Percentiles rank a stretch among this genome's conserved stretches.
Conservation (phyloP, 768 basidiomycete species). For the Auricularia auricula-judae region DNA sequence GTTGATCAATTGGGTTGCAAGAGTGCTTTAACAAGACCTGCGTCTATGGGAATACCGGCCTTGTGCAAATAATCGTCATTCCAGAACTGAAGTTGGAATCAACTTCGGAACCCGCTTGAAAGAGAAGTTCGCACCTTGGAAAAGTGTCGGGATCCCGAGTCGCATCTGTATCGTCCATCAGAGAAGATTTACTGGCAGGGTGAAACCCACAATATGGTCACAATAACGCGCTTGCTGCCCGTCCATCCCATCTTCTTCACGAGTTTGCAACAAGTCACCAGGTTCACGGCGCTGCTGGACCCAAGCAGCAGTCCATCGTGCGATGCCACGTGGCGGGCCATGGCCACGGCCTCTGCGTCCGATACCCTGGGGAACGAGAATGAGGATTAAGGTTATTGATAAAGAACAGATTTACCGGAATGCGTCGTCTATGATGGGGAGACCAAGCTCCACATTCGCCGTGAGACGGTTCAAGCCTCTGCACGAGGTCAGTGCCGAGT, state of each 20-base stretch:
- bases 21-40: background rate
- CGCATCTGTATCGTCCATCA: conserved; percentile 42
- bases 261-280: conserved; percentile 82
- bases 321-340: conserved; percentile 53
- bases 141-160: conserved; percentile 85
- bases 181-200: background rate
- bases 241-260: conserved; percentile 59
- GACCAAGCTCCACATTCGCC: conserved; percentile 75
- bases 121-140: conserved; percentile 56
- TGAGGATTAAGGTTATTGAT: conserved; percentile 4
- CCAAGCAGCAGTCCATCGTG: conserved; percentile 90
- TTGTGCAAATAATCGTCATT: conserved; percentile 39
- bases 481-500: conserved; percentile 6
- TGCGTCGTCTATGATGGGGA: conserved; percentile 81
- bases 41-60: conserved; percentile 32
- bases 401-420: conserved; percentile 44
- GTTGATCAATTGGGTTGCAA: background rate
- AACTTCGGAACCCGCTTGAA: background rate
- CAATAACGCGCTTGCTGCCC: conserved; percentile 51
- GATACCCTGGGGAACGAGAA: conserved; percentile 49
- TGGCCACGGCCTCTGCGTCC: conserved; percentile 88
- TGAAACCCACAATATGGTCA: conserved; percentile 65
- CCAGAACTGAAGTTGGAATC: conserved; percentile 33
- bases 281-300: conserved; percentile 91
- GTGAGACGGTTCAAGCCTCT: conserved; percentile 93